These are phyloP conservation scores for Cordyceps cicadae DNA, from an alignment of 2,329 filamentous ascomycete genomes.

Conservation along the genomic window DNA sequence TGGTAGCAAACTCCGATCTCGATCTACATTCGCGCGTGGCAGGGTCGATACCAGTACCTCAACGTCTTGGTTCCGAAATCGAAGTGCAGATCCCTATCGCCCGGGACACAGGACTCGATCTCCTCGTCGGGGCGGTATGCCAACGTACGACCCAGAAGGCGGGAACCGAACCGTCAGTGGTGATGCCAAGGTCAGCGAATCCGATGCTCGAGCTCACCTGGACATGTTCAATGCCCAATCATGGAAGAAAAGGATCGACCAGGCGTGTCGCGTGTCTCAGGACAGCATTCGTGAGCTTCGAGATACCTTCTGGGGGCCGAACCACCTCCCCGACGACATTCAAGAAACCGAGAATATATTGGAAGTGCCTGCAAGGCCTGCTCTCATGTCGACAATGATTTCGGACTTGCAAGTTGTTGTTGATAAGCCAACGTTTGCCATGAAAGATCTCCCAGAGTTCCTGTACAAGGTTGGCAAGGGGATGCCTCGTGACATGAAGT, in stretches of 20 bases:
- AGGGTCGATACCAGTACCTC: constrained; percentile 22
- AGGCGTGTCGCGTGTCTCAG: constrained; percentile 59
- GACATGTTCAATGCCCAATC: constrained; percentile 76
- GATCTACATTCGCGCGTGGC: constrained; percentile 40
- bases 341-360: constrained; percentile 80
- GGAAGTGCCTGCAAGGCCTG: constrained; percentile 75
- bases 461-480: constrained; percentile 90
- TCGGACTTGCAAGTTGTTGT: constrained; percentile 77
- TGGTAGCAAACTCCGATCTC: constrained; percentile 43
- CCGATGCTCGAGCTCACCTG: constrained; percentile 68
- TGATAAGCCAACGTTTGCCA: constrained; percentile 87
- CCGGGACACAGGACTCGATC: constrained; percentile 21
- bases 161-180: constrained; percentile 58
- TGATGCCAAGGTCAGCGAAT: constrained; percentile 61
- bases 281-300: constrained; percentile 72
- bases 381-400: constrained; percentile 70
- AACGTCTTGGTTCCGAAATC: constrained; percentile 39
- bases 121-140: constrained; percentile 35
- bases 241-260: constrained; percentile 87
- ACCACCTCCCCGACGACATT: constrained; percentile 71
- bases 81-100: constrained; percentile 42
- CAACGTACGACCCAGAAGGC: constrained; percentile 73
- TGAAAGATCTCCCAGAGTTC: constrained; percentile 74
- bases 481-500: constrained; percentile 86
- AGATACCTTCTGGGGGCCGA: constrained; percentile 70